phyloP scores from a whole-genome alignment of 495 filamentous ascomycete species.

The Aspergillus olivimuriae region DNA sequence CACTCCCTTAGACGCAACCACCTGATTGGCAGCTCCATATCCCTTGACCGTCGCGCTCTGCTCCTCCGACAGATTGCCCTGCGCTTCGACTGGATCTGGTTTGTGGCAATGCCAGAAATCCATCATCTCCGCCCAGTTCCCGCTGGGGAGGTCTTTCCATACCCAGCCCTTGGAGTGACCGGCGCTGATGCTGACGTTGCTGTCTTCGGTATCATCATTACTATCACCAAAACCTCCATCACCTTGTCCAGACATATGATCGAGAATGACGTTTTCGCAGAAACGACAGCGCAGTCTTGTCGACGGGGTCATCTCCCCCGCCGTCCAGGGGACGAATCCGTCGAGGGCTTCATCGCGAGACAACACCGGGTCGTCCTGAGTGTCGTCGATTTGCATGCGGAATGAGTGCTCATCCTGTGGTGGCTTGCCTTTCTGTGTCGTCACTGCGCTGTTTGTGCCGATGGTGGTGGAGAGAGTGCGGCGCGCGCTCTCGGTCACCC shows the following conservation, averaged over 20 bases:
- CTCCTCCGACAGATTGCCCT: conserved; percentile 25
- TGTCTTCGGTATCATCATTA: too few species aligned
- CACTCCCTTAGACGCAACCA: conserved; percentile 54
- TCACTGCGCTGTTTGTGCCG: not conserved
- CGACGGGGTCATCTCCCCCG: conserved; percentile 47
- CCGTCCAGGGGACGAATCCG: conserved; percentile 65
- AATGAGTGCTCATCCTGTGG: conserved; percentile 45
- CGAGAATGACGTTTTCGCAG: conserved; percentile 42
- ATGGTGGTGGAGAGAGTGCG: conserved; percentile 10
- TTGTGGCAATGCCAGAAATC: conserved; percentile 99
- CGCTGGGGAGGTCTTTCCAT: conserved; percentile 96
- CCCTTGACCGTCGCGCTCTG: conserved; percentile 53
- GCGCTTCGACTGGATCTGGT: conserved; percentile 48
- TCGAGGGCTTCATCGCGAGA: conserved; percentile 23
- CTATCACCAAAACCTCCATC: not conserved
- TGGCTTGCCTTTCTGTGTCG: not conserved
- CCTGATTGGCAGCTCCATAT: conserved; percentile 66
- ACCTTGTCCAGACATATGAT: conserved; percentile 1
- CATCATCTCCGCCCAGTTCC: conserved; percentile 99
- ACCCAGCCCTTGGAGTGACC: conserved; percentile 24
- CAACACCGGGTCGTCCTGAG: conserved; percentile 21
- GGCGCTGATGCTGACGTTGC: too few species aligned
- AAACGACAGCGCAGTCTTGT: conserved; percentile 57
- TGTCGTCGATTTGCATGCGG: conserved; percentile 59
- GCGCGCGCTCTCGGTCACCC: conserved; percentile 36